phyloP scores from a whole-genome alignment of 352 stramenopile genomes.

The Phytophthora sp. region DNA sequence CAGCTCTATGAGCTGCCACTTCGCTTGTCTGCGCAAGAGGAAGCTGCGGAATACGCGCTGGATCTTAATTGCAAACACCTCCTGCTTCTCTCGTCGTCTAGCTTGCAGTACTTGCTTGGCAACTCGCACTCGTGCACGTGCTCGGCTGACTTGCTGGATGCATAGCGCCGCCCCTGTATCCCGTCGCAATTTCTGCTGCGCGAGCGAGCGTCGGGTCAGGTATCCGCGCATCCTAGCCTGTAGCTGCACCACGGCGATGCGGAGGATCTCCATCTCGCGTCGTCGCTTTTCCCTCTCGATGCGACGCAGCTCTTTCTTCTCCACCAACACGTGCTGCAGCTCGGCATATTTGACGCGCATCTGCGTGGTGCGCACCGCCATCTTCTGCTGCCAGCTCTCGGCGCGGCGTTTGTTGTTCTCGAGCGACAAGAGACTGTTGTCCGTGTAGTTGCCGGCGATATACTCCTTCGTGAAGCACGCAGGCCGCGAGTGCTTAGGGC shows the following conservation, averaged over 20 bases:
- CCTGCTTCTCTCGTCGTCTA: slow-evolving; percentile 40
- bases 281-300: slow-evolving; percentile 44
- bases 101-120: slow-evolving; percentile 48
- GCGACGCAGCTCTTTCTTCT: slow-evolving; percentile 47
- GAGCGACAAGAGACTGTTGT: slow-evolving; percentile 61
- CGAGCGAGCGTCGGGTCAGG: slow-evolving; percentile 29
- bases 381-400: slow-evolving; percentile 61
- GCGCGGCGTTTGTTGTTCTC: slow-evolving; percentile 59
- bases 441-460: slow-evolving; percentile 53
- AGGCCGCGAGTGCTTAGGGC: slow-evolving; percentile 54
- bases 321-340: slow-evolving; percentile 57
- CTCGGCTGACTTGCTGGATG: slow-evolving; percentile 59
- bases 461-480: slow-evolving; percentile 66
- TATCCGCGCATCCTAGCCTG: slow-evolving; percentile 43
- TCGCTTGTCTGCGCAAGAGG: slow-evolving; percentile 37
- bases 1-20: slow-evolving; percentile 36
- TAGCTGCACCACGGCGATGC: slow-evolving; percentile 33
- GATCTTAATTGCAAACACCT: slow-evolving; percentile 50
- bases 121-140: slow-evolving; percentile 41
- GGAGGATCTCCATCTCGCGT: slow-evolving; percentile 40
- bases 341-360: slow-evolving; percentile 73
- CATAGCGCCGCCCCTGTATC: slow-evolving; percentile 46
- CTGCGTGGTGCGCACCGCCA: slow-evolving; percentile 52
- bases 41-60: slow-evolving; percentile 45
- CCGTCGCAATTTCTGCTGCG: slow-evolving; percentile 20